These are phyloP conservation scores for Leccinum olivaceopallidum DNA, from an alignment of 768 basidiomycete species.

Conservation along the genomic window DNA sequence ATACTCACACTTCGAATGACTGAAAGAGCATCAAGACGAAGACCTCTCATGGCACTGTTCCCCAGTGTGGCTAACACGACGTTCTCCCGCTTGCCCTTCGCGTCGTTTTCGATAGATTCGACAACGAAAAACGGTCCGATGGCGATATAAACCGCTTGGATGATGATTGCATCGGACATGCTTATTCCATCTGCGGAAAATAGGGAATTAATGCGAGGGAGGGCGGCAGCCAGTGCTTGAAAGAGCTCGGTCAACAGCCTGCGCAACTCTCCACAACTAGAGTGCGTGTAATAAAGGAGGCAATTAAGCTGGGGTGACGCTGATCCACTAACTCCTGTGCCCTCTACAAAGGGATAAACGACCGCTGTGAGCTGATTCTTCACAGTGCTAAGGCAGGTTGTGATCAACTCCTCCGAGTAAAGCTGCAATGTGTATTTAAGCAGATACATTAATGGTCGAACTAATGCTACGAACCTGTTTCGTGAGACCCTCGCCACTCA, in stretches of 20 bases:
- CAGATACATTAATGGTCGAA: background rate
- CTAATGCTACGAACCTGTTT: slow-evolving; percentile 66
- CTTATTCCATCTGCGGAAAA: slow-evolving; percentile 66
- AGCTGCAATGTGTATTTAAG: slow-evolving; percentile 46
- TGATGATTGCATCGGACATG: slow-evolving; percentile 89
- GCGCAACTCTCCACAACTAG: slow-evolving; percentile 38
- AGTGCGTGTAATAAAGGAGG: slow-evolving; percentile 45
- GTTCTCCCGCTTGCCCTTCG: slow-evolving; percentile 55
- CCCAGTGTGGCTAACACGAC: slow-evolving; percentile 68
- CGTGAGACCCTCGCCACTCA: slow-evolving; percentile 76
- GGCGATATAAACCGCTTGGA: slow-evolving; percentile 88
- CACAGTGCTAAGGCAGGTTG: slow-evolving; percentile 68
- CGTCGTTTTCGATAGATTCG: slow-evolving; percentile 60
- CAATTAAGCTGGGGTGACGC: slow-evolving; percentile 52
- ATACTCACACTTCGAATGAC: slow-evolving; percentile 79
- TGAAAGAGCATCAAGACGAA: slow-evolving; percentile 79
- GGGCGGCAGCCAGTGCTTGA: slow-evolving; percentile 65
- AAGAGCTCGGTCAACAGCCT: slow-evolving; percentile 66
- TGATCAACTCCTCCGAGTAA: slow-evolving; percentile 93
- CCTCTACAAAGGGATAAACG: slow-evolving; percentile 87
- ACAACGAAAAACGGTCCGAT: slow-evolving; percentile 93
- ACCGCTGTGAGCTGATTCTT: slow-evolving; percentile 80
- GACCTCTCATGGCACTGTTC: slow-evolving; percentile 74
- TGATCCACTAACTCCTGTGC: slow-evolving; percentile 43
- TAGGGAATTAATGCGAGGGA: slow-evolving; percentile 75